phyloP scores from a whole-genome alignment of 2,329 filamentous ascomycete genomes.

The Thelonectria blattea region DNA sequence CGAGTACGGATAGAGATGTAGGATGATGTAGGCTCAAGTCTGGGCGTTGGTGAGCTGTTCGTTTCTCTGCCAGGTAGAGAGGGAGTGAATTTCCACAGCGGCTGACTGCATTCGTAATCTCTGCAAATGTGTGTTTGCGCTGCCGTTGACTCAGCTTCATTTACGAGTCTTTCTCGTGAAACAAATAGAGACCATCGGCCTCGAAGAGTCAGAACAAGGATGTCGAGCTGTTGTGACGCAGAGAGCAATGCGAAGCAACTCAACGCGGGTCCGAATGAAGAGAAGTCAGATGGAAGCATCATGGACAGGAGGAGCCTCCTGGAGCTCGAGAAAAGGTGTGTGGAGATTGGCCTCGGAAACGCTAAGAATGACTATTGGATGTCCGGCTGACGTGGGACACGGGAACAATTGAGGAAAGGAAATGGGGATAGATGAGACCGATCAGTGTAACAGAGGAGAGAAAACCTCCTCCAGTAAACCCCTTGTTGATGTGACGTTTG shows the following conservation, averaged over 20 bases:
- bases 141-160: background rate
- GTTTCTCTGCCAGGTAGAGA: background rate
- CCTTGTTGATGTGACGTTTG: background rate
- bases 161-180: background rate
- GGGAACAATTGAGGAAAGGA: background rate
- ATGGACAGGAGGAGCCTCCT: constrained; percentile 2
- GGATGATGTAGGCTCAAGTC: background rate
- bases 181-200: background rate
- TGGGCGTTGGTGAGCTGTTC: background rate
- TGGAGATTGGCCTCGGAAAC: constrained; percentile 7
- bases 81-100: background rate
- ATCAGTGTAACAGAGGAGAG: background rate
- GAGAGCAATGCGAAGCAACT: background rate
- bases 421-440: background rate
- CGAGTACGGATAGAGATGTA: background rate
- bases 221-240: background rate
- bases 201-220: background rate
- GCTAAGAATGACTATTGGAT: background rate
- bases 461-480: background rate
- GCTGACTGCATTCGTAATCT: background rate
- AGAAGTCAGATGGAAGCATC: constrained; percentile 20
- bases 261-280: background rate
- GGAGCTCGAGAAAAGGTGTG: constrained; percentile 6
- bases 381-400: constrained; percentile 16
- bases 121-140: background rate